phyloP scores from a whole-genome alignment of 441 rosid genomes.

The Erysimum pusillum region DNA sequence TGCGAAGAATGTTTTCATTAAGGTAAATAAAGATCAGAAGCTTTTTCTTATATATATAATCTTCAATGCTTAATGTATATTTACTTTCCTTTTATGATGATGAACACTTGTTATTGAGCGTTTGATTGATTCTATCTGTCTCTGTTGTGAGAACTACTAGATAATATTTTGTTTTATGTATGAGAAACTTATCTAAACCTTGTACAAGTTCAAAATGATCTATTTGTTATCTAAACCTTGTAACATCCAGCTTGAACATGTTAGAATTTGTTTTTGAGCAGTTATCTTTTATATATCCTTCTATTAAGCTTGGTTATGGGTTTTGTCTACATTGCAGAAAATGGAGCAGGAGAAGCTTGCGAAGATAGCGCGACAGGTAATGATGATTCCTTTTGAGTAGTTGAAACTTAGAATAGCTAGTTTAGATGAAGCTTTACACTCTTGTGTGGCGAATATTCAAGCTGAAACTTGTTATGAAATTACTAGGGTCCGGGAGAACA shows the following conservation, averaged over 20 bases:
- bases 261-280: not conserved
- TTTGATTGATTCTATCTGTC: slow-evolving; percentile 10
- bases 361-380: not conserved
- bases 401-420: not conserved
- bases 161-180: slow-evolving; percentile 19
- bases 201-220: not conserved
- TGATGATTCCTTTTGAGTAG: not conserved
- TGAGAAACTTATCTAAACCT: not conserved
- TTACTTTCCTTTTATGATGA: slow-evolving; percentile 31
- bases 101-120: not conserved
- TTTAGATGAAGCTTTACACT: not conserved
- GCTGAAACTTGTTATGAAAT: slow-evolving; percentile 8
- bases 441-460: not conserved
- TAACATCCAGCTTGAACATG: not conserved
- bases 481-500: slow-evolving; percentile 63
- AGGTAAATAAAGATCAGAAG: too few species aligned
- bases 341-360: too few species aligned
- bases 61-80: too few species aligned
- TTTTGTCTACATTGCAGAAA: not conserved
- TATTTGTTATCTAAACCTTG: not conserved
- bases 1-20: too few species aligned
- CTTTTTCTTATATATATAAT: too few species aligned
- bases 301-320: slow-evolving; percentile 1
- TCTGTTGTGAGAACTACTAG: not conserved
- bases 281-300: not conserved